phyloP scores from a whole-genome alignment of 768 basidiomycete species.

The Hygrocybe coccinea region DNA sequence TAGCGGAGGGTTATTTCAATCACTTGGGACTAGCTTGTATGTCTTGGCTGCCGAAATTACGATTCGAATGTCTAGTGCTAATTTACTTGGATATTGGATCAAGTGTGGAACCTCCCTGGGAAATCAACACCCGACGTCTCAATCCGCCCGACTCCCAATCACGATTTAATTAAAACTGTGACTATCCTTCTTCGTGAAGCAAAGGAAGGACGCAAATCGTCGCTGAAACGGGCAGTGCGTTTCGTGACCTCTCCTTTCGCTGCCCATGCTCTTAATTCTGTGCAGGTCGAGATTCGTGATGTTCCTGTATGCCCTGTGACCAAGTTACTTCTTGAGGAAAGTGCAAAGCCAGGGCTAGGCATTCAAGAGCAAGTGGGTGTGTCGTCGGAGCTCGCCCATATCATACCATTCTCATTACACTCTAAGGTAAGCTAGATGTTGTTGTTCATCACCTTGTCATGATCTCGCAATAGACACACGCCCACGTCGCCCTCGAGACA shows the following conservation, averaged over 20 bases:
- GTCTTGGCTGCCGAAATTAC: not conserved
- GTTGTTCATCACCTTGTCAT: not conserved
- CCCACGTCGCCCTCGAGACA: constrained; percentile 2
- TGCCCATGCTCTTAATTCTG: not conserved
- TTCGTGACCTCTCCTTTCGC: not conserved
- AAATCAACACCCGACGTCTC: not conserved
- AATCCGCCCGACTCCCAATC: not conserved
- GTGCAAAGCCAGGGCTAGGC: not conserved
- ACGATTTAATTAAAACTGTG: not conserved
- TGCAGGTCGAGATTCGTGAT: not conserved
- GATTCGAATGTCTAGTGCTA: not conserved
- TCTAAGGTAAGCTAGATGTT: not conserved
- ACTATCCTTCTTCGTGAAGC: not conserved
- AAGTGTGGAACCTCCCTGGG: not conserved
- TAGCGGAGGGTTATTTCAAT: not conserved
- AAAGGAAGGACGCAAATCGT: too few relatives aligned
- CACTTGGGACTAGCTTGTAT: not conserved
- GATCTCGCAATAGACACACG: not conserved
- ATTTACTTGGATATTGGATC: not conserved
- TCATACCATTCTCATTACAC: not conserved
- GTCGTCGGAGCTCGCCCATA: not conserved
- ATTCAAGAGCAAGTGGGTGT: not conserved
- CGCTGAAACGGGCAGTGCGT: not conserved
- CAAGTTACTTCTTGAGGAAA: not conserved
- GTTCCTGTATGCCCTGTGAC: not conserved